Base-by-base conservation (phyloP, 495 filamentous ascomycete species). In the Viridothelium virens region DNA sequence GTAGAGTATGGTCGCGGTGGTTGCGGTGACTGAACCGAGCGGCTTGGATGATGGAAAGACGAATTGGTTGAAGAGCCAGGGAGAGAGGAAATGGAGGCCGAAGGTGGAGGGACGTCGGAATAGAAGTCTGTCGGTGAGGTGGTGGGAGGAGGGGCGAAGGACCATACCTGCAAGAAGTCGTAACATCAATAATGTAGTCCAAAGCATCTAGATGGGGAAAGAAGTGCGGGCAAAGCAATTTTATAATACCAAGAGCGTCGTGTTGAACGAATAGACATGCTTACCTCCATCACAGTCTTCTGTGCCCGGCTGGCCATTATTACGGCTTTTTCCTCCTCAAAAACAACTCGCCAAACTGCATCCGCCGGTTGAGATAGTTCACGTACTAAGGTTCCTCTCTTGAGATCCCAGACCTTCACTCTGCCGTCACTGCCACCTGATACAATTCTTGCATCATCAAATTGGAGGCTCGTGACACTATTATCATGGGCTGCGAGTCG, bases 401-500 rank as follows among this genome's bases (percentile, higher is more conserved):
- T 89, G 44, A 97, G 79, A 77, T 95, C 93, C 94, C 94, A 98
- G 48, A 98, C 89, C 74, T 97, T 97, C 64, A 98, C 94, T 46
- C 95, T 84, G 10, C 94, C 94, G 78, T 98, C 95, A 71, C 90
- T 94, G 25, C 94, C 94, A 66, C 94, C 94, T 70, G 89, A 94
- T 44, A 98, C 95, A 63, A 98, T 92, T 38, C 94, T 85, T 38
- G 86, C 89, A 73, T 96, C 91, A 72, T 98, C 94, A 72, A 97
- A 98, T 74, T 98, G 94, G 63, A 98, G 81, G 73, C 91, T 96
- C 0, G 95, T 98, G 37, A 98, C 94, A 67, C 91, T 96, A 73
- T 98, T 98, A 74, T 98, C 94, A 70, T 98, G 94, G n/a, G 94
- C 94, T 36, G 94, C 94, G 56, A 97, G 81, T 25, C 94, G 86